A percentile compares a stretch with the other conserved stretches of the same genome.
Evolutionary conservation across 148 eudicot species (phyloP).

Genomic region (Hydrangea macrophylla): DNA sequence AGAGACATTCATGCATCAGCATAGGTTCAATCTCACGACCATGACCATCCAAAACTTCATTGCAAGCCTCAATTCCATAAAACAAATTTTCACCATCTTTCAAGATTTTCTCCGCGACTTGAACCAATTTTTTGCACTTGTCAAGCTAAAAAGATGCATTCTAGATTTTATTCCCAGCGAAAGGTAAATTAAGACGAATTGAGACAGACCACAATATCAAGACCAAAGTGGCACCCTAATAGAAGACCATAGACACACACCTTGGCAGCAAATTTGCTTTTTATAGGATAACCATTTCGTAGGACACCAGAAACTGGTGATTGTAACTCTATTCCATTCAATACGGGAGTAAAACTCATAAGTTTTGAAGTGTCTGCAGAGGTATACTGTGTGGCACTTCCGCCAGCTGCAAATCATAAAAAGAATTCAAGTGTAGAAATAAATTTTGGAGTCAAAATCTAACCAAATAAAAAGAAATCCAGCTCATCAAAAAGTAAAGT

Average conservation of each 20-base stretch:
- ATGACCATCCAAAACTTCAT: slow-evolving; percentile 78
- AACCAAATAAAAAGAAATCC: background rate
- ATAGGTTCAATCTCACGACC: slow-evolving; percentile 50
- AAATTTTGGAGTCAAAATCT: background rate
- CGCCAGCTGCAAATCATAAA: slow-evolving; percentile 39
- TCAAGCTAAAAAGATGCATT: slow-evolving; percentile 45
- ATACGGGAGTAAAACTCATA: slow-evolving; percentile 46
- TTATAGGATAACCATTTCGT: slow-evolving; percentile 34
- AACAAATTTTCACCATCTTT: slow-evolving; percentile 51
- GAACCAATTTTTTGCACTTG: slow-evolving; percentile 72
- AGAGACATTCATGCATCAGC: slow-evolving; percentile 78
- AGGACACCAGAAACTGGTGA: slow-evolving; percentile 27
- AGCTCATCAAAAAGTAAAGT: background rate
- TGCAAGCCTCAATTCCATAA: slow-evolving; percentile 87
- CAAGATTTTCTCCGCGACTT: slow-evolving; percentile 67
- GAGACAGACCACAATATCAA: background rate
- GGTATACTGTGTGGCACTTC: slow-evolving; percentile 57
- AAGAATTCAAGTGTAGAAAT: background rate
- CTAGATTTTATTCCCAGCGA: slow-evolving; percentile 4
- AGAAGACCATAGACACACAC: slow-evolving; percentile 29
- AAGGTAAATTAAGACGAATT: slow-evolving; percentile 1
- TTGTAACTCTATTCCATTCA: slow-evolving; percentile 43
- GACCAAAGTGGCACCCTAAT: background rate
- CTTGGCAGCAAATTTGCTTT: slow-evolving; percentile 34
- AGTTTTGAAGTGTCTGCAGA: slow-evolving; percentile 64